Evolutionary conservation across 2,329 filamentous ascomycete species (phyloP).

Genomic region (Teratosphaeria destructans): DNA sequence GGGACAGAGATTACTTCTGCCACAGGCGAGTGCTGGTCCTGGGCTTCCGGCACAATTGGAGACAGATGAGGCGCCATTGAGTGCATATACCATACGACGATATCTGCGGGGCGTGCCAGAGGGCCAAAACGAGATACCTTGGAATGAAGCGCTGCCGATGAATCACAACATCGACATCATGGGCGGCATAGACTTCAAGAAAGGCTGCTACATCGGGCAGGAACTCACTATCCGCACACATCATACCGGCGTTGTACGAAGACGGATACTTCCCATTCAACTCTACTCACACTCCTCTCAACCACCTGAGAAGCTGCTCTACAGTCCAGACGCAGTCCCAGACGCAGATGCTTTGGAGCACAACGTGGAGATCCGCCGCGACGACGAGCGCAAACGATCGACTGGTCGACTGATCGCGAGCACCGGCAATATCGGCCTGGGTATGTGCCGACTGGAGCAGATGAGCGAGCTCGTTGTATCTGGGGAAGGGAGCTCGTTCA

Average conservation of each 20-base stretch:
- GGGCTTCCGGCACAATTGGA: slow-evolving; percentile 19
- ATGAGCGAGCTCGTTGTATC: slow-evolving; percentile 76
- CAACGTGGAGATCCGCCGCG: slow-evolving; percentile 43
- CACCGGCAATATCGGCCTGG: slow-evolving; percentile 77
- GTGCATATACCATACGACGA: slow-evolving; percentile 61
- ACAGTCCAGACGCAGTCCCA: slow-evolving; percentile 24
- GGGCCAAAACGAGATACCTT: slow-evolving; percentile 66
- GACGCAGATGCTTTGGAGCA: slow-evolving; percentile 1
- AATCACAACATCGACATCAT: slow-evolving; percentile 84
- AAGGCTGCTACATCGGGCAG: slow-evolving; percentile 95
- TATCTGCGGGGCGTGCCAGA: slow-evolving; percentile 77
- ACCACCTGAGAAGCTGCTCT: slow-evolving; percentile 36
- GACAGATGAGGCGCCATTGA: slow-evolving; percentile 29
- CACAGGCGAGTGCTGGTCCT: slow-evolving; percentile 4
- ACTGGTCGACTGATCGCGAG: slow-evolving; percentile 72
- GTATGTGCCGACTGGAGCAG: slow-evolving; percentile 73
- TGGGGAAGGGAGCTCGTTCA: slow-evolving; percentile 53
- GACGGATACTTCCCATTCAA: slow-evolving; percentile 72
- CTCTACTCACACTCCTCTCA: slow-evolving; percentile 48
- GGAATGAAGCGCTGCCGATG: slow-evolving; percentile 65
- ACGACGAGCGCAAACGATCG: slow-evolving; percentile 48
- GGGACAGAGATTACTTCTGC: slow-evolving; percentile 24
- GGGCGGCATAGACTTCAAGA: slow-evolving; percentile 80
- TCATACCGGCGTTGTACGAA: slow-evolving; percentile 86
- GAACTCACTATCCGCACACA: slow-evolving; percentile 93